phyloP scores from a whole-genome alignment of 192 early-diverging fungal genomes.

The Dispira simplex region DNA sequence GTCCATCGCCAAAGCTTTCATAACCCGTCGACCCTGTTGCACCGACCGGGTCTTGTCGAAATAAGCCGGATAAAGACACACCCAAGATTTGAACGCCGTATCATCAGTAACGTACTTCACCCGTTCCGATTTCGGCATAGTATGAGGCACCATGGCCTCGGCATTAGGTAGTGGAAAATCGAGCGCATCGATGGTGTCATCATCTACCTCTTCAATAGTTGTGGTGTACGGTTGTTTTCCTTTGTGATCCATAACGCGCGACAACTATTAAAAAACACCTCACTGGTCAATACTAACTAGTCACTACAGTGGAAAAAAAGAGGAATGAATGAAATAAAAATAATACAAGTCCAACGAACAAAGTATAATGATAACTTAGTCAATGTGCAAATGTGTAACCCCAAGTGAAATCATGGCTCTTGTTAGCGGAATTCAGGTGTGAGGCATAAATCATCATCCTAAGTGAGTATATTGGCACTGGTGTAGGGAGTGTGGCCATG shows the following conservation, averaged over 20 bases:
- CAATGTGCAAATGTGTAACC: too few relatives aligned
- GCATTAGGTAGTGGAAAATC: conserved; percentile 28
- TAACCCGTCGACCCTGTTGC: conserved; percentile 42
- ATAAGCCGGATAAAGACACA: conserved; percentile 57
- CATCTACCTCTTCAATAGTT: not conserved
- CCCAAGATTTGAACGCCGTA: conserved; percentile 23
- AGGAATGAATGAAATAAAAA: too few relatives aligned
- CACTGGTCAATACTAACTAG: too few relatives aligned
- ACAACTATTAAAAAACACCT: too few relatives aligned
- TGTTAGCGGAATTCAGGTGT: too few relatives aligned
- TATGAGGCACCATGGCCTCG: conserved; percentile 8
- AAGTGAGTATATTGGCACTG: too few relatives aligned
- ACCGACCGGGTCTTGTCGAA: conserved; percentile 44
- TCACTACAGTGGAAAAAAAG: too few relatives aligned
- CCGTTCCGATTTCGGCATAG: not conserved
- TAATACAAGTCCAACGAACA: too few relatives aligned
- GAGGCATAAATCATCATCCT: too few relatives aligned
- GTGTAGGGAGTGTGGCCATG: too few relatives aligned
- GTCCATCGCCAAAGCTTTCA: conserved; percentile 29
- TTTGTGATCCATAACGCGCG: not conserved
- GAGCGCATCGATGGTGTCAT: conserved; percentile 28
- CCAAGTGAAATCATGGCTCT: too few relatives aligned
- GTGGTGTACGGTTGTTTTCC: not conserved
- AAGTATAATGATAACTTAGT: too few relatives aligned
- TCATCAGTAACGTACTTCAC: conserved; percentile 16